phyloP scores from a whole-genome alignment of 2,329 filamentous ascomycete genomes.

The Trichoderma semiorbis region DNA sequence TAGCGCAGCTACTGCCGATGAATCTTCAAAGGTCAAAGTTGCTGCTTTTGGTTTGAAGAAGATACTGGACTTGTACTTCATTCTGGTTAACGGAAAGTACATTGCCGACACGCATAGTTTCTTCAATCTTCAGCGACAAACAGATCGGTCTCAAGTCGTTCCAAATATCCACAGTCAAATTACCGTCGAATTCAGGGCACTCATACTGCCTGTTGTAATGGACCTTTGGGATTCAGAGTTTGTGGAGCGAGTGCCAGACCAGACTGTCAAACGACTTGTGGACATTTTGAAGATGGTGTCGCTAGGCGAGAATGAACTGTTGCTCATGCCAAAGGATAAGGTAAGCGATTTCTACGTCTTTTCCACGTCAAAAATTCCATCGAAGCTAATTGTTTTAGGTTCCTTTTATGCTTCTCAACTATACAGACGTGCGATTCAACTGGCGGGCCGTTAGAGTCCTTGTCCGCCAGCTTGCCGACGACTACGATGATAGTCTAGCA shows the following conservation, averaged over 20 bases:
- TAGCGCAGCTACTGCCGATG: slow-evolving; percentile 43
- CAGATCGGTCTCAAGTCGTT: slow-evolving; percentile 41
- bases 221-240: slow-evolving; percentile 83
- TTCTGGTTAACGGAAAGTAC: slow-evolving; percentile 73
- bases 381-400: slow-evolving; percentile 14
- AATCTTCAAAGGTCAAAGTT: slow-evolving; percentile 45
- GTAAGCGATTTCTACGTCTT: slow-evolving; percentile 32
- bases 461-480: slow-evolving; percentile 34
- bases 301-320: slow-evolving; percentile 69
- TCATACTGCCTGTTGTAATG: slow-evolving; percentile 71
- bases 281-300: slow-evolving; percentile 79
- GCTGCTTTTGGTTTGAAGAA: slow-evolving; percentile 67
- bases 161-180: slow-evolving; percentile 63
- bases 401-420: slow-evolving; percentile 42
- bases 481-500: slow-evolving; percentile 57
- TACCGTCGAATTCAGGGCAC: slow-evolving; percentile 78
- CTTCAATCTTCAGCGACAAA: slow-evolving; percentile 43
- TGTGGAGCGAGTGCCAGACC: slow-evolving; percentile 74
- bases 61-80: slow-evolving; percentile 76
- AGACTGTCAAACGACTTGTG: slow-evolving; percentile 74
- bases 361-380: neutral
- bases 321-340: slow-evolving; percentile 61
- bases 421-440: slow-evolving; percentile 42
- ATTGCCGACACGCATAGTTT: slow-evolving; percentile 70
- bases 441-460: slow-evolving; percentile 38